Evolutionary conservation across 345 rosid species (phyloP).

Genomic region (Aurinia saxatilis): DNA sequence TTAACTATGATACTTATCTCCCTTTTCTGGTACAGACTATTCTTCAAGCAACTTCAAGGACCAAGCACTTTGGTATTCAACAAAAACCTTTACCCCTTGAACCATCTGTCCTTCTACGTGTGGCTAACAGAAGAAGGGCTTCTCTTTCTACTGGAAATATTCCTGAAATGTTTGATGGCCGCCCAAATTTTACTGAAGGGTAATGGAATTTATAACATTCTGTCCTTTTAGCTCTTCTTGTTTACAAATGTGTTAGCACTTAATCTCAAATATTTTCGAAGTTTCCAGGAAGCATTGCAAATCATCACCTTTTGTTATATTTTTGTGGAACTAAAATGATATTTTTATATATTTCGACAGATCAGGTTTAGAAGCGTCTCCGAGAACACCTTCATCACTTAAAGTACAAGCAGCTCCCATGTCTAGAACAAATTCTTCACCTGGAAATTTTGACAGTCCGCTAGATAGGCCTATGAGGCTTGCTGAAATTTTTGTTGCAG

Average conservation of each 20-base stretch:
- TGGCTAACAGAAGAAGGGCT: constrained; percentile 94
- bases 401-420: constrained; percentile 43
- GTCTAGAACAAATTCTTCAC: constrained; percentile 74
- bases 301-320: constrained; percentile 12
- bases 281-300: constrained; percentile 4
- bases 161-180: constrained; percentile 62
- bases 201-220: constrained; percentile 30
- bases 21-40: constrained; percentile 46
- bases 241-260: constrained; percentile 7
- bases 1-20: constrained; percentile 16
- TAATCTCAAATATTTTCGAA: background rate
- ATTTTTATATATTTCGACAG: constrained; percentile 42
- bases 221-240: background rate
- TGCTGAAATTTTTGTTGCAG: constrained; percentile 91
- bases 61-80: constrained; percentile 81
- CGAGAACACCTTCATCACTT: constrained; percentile 38
- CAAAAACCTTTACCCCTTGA: constrained; percentile 89
- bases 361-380: constrained; percentile 52
- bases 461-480: constrained; percentile 91
- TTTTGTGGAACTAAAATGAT: constrained; percentile 28
- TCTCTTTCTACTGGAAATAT: constrained; percentile 94
- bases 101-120: constrained; percentile 86
- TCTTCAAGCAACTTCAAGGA: constrained; percentile 67
- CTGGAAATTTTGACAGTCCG: constrained; percentile 75
- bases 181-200: constrained; percentile 58